Evolutionary conservation across 768 basidiomycete species (phyloP).

Genomic region (Lentinus tigrinus): DNA sequence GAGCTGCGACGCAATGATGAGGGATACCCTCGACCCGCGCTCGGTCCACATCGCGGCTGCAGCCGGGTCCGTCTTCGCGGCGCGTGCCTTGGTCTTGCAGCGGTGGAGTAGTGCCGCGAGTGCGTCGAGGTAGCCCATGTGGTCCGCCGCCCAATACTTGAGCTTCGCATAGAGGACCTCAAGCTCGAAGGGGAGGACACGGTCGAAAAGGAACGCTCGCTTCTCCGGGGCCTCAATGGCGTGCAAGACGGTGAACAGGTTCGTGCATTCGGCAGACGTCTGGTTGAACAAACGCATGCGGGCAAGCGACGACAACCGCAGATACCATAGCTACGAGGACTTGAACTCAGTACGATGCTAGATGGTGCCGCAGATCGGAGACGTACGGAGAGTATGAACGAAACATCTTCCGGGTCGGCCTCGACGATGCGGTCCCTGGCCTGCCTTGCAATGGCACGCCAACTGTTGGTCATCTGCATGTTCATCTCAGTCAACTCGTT

Average conservation of each 20-base stretch:
- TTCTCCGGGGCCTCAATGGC: slow-evolving; percentile 28
- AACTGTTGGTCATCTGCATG: slow-evolving; percentile 80
- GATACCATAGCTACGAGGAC: slow-evolving; percentile 69
- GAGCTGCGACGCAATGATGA: slow-evolving; percentile 80
- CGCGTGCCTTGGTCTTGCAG: slow-evolving; percentile 48
- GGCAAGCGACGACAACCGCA: slow-evolving; percentile 75
- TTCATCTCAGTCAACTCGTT: neutral
- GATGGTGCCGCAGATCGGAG: neutral
- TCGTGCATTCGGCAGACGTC: slow-evolving; percentile 79
- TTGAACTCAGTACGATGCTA: neutral
- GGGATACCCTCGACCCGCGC: slow-evolving; percentile 67
- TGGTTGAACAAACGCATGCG: slow-evolving; percentile 85
- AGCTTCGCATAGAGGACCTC: slow-evolving; percentile 71
- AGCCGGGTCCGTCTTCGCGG: slow-evolving; percentile 29
- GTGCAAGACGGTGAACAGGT: slow-evolving; percentile 71
- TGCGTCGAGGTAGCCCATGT: slow-evolving; percentile 77
- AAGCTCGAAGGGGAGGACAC: slow-evolving; percentile 54
- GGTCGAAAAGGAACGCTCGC: slow-evolving; percentile 59
- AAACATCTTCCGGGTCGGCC: slow-evolving; percentile 66
- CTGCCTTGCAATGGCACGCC: slow-evolving; percentile 83
- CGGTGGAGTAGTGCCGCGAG: slow-evolving; percentile 59
- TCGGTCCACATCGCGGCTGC: slow-evolving; percentile 75
- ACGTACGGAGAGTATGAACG: slow-evolving; percentile 66
- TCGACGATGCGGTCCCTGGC: slow-evolving; percentile 75
- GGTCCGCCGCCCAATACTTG: slow-evolving; percentile 81